Evolutionary conservation across 2,329 filamentous ascomycete genomes (phyloP), one percentile per base, ranked within the genome.

Genomic region (Fusarium keratoplasticum): DNA sequence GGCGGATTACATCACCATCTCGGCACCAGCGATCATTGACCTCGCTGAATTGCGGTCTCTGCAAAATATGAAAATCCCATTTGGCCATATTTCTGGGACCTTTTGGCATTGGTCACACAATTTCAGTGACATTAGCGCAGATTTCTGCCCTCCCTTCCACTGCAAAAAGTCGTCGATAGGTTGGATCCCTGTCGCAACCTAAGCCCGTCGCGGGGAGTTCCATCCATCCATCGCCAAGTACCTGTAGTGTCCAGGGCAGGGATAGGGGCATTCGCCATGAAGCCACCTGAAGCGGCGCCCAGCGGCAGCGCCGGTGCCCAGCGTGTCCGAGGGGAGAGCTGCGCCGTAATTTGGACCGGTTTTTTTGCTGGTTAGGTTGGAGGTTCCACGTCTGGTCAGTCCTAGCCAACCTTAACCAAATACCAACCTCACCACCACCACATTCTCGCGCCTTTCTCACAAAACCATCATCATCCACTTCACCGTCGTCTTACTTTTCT

Each of bases 391-490:
- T 27, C 47, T 2, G 29, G 47, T n/a, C 13, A 29, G 25, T 27
- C 29, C 52, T 27, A 18, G 16, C 33, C 44, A 38, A 47, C 22
- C 42, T 47, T 47, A 11, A 61, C 59, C 59, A 61, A 74, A 71
- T 61, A 50, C 59, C 59, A 50, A 64, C 61, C 35, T 57, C 65
- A 64, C 68, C 72, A 73, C 68, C 52, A 73, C 58, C 44, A 72
- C 50, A 74, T 68, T 64, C 60, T 61, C 42, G 36, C 29, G 13
- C 29, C 59, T 69, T 69, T 54, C 47, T 50, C 64, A 59, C 27
- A 67, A 75, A 73, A 61, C 47, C 60, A 70, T 70, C 60, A 52
- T 60, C 69, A 75, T 62, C 69, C 66, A 73, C 33, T 40, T 75
- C 57, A 74, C 61, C 33, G 59, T 74, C 70, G 44, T 64, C 54